Evolutionary conservation across 1,284 basidiomycete species (phyloP).

Genomic region (Ganoderma boninense): DNA sequence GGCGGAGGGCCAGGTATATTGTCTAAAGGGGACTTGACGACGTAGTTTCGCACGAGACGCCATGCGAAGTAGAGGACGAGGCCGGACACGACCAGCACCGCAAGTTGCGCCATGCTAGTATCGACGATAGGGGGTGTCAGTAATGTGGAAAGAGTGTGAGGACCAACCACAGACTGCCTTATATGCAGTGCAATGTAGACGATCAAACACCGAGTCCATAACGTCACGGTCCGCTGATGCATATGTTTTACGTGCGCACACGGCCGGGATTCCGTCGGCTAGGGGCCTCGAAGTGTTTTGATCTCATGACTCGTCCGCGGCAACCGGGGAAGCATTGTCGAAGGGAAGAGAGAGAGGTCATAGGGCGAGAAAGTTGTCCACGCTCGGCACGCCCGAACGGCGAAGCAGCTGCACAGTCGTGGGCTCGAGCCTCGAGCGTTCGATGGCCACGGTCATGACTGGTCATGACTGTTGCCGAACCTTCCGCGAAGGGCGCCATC

Average conservation of each 20-base stretch:
- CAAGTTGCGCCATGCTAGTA: neutral
- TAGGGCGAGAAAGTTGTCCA: too few relatives aligned
- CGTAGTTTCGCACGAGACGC: neutral
- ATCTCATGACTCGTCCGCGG: neutral
- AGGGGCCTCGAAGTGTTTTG: neutral
- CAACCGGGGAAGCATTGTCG: neutral
- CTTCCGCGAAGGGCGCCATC: too few relatives aligned
- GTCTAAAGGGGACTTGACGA: constrained; percentile 25
- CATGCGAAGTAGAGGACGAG: neutral
- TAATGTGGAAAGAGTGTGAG: neutral
- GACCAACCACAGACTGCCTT: neutral
- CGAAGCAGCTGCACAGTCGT: too few relatives aligned
- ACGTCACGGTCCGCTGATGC: neutral
- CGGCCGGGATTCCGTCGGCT: neutral
- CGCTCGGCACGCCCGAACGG: too few relatives aligned
- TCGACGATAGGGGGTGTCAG: neutral
- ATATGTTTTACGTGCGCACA: neutral
- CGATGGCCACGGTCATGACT: too few relatives aligned
- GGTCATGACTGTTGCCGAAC: too few relatives aligned
- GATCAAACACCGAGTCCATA: neutral
- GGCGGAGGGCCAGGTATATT: constrained; percentile 35
- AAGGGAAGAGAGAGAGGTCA: neutral
- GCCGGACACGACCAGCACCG: neutral
- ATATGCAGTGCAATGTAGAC: neutral
- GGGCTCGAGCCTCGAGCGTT: too few relatives aligned